These are phyloP conservation scores for Hypoxylon rickii DNA, from an alignment of 495 filamentous ascomycete species.

Conservation along the genomic window DNA sequence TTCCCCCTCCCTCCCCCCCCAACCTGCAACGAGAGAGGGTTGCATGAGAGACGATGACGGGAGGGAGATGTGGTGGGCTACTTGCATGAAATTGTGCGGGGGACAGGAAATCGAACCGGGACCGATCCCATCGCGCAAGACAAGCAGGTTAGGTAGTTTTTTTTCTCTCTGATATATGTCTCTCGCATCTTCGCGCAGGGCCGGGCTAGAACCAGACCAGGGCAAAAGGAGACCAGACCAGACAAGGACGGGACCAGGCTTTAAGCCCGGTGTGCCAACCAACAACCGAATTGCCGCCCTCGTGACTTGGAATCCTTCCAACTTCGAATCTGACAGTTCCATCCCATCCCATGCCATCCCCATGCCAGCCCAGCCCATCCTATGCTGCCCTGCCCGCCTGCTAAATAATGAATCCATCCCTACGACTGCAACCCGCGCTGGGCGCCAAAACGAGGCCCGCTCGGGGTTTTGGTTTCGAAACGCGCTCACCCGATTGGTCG, in stretches of 20 bases:
- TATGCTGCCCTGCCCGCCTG: not conserved
- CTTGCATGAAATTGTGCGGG: slow-evolving; percentile 41
- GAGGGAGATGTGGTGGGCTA: slow-evolving; percentile 37
- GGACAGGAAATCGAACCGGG: slow-evolving; percentile 39
- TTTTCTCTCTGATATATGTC: slow-evolving; percentile 5
- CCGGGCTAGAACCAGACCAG: slow-evolving; percentile 6
- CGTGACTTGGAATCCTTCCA: slow-evolving; percentile 33
- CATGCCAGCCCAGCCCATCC: no score
- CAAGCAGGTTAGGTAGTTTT: slow-evolving; percentile 25
- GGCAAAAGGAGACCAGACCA: not conserved
- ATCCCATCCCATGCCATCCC: slow-evolving; percentile 11
- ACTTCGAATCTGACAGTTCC: slow-evolving; percentile 28
- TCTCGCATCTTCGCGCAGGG: slow-evolving; percentile 26
- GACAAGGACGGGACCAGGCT: no score
- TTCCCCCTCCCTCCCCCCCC: not conserved
- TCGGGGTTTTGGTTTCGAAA: slow-evolving; percentile 36
- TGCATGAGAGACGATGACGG: slow-evolving; percentile 38
- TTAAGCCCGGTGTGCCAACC: slow-evolving; percentile 22
- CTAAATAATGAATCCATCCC: slow-evolving; percentile 27
- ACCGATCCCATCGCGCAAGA: slow-evolving; percentile 37
- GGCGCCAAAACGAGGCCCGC: slow-evolving; percentile 29
- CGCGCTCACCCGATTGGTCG: slow-evolving; percentile 32
- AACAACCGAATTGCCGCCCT: slow-evolving; percentile 28
- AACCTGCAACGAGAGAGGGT: slow-evolving; percentile 23
- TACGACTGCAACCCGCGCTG: slow-evolving; percentile 33